Conservation (phyloP, 495 filamentous ascomycete species). For the Penicillium steckii region DNA sequence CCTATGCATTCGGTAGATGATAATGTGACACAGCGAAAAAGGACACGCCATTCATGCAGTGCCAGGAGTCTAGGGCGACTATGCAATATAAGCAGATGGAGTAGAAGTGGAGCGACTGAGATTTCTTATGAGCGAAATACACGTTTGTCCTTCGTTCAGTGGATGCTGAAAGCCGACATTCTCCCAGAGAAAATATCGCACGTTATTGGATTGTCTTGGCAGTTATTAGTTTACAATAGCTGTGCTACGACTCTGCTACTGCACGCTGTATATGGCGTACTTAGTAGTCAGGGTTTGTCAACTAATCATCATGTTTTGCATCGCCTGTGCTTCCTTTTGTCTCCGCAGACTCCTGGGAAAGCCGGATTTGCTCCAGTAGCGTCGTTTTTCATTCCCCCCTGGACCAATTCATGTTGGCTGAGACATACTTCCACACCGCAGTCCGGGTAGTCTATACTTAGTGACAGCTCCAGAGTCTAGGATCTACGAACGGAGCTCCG, state of each 20-base stretch:
- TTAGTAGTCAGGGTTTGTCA: too few relatives aligned
- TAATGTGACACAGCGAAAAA: background rate
- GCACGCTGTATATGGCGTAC: constrained; percentile 3
- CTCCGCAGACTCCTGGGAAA: constrained; percentile 9
- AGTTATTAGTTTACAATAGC: background rate
- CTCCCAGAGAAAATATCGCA: background rate
- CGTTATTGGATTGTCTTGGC: constrained; percentile 11
- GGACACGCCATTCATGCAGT: constrained; percentile 6
- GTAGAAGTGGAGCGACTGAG: background rate
- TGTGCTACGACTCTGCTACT: constrained; percentile 28
- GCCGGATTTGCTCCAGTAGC: constrained; percentile 16
- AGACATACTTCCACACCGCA: constrained; percentile 9
- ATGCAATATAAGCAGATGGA: constrained; percentile 1
- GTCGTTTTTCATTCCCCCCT: constrained; percentile 9
- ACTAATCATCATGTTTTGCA: constrained; percentile 21
- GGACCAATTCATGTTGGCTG: constrained; percentile 15
- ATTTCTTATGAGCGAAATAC: background rate
- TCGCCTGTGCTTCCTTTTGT: constrained; percentile 2
- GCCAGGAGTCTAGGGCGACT: background rate
- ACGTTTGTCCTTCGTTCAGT: background rate
- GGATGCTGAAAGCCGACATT: background rate
- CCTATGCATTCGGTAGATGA: background rate
- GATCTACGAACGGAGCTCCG: constrained; percentile 8
- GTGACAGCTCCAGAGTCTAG: background rate
- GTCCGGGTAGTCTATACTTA: constrained; percentile 1